Conservation (phyloP, 1,139 yeast species). For the Groenewaldozyma auringiensis region DNA sequence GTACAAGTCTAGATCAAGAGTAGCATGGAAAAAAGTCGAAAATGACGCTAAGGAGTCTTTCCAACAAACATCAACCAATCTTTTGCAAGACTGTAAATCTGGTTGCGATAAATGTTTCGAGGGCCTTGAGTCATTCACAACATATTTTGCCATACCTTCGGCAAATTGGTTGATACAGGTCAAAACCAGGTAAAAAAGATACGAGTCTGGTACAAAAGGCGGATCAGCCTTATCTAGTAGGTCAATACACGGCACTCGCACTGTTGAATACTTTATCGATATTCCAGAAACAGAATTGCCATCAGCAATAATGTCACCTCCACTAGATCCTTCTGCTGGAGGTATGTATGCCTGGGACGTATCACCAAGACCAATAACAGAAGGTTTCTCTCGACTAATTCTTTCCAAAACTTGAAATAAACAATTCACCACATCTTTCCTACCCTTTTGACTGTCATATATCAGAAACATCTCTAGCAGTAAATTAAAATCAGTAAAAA, state of each 20-base stretch:
- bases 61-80: slow-evolving; percentile 40
- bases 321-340: slow-evolving; percentile 7
- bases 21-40: slow-evolving; percentile 50
- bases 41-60: slow-evolving; percentile 42
- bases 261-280: slow-evolving; percentile 30
- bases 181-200: slow-evolving; percentile 53
- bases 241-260: slow-evolving; percentile 58
- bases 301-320: slow-evolving; percentile 8
- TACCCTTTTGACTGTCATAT: slow-evolving; percentile 52
- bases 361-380: slow-evolving; percentile 21
- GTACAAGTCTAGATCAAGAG: slow-evolving; percentile 61
- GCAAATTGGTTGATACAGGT: slow-evolving; percentile 48
- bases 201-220: slow-evolving; percentile 53
- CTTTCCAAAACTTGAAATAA: slow-evolving; percentile 41
- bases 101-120: slow-evolving; percentile 1
- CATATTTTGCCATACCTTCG: slow-evolving; percentile 61
- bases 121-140: slow-evolving; percentile 31
- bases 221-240: slow-evolving; percentile 72
- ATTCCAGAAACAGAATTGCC: slow-evolving; percentile 16
- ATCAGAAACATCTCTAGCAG: slow-evolving; percentile 48
- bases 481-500: slow-evolving; percentile 50
- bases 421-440: slow-evolving; percentile 56
- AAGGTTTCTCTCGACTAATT: slow-evolving; percentile 22
- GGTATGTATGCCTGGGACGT: slow-evolving; percentile 16
- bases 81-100: not conserved